phyloP scores from a whole-genome alignment of 352 stramenopile genomes.

The Halophytophthora polymorphica region DNA sequence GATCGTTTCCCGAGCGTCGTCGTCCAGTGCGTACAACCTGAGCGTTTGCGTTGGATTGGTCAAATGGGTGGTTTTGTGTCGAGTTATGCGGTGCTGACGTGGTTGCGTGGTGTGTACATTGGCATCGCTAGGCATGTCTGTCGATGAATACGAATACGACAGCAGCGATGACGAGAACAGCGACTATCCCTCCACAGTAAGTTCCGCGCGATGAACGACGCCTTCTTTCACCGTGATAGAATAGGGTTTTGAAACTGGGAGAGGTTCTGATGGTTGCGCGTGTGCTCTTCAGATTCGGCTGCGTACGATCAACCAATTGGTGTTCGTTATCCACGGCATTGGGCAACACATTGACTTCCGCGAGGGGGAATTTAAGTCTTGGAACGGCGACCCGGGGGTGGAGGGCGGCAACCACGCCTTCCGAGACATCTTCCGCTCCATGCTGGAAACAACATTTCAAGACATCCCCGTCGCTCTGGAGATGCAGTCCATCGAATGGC shows the following conservation, averaged over 20 bases:
- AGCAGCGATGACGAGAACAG: conserved; percentile 70
- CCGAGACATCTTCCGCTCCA: conserved; percentile 66
- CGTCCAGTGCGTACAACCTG: conserved; percentile 26
- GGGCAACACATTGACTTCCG: conserved; percentile 85
- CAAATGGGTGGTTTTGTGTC: not conserved
- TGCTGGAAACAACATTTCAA: conserved; percentile 79
- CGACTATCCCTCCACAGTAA: conserved; percentile 68
- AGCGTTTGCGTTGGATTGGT: not conserved
- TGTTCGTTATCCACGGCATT: conserved; percentile 88
- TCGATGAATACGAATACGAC: conserved; percentile 30
- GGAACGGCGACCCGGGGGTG: conserved; percentile 64
- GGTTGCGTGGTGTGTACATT: not conserved
- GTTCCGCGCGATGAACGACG: not conserved
- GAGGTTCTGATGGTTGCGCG: not conserved
- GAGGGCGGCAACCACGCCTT: conserved; percentile 82
- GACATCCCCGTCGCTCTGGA: conserved; percentile 80
- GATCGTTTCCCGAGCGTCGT: conserved; percentile 23
- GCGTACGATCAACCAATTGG: conserved; percentile 73
- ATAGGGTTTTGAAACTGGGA: not conserved
- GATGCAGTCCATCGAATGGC: conserved; percentile 90
- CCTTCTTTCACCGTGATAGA: no score
- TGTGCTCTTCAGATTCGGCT: conserved; percentile 51
- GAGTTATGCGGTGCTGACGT: no score
- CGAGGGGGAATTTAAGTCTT: conserved; percentile 79
- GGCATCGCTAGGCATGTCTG: conserved; percentile 7